Percentiles rank a stretch among this genome's conserved stretches.
These are phyloP conservation scores for Quercus phellos DNA, from an alignment of 331 rosid genomes.

Conservation along the genomic window DNA sequence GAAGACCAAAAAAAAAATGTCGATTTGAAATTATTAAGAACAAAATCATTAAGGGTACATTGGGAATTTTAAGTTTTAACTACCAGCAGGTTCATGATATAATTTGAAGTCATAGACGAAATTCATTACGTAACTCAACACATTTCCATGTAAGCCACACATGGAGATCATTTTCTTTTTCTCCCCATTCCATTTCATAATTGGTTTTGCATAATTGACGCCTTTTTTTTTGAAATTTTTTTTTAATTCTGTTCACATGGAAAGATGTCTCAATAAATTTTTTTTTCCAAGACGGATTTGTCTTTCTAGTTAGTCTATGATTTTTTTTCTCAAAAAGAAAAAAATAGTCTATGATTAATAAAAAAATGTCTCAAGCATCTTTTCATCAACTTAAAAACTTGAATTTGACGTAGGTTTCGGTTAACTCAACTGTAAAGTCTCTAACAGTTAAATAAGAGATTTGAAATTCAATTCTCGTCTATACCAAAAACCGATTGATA, in stretches of 20 bases:
- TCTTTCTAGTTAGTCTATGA: background rate
- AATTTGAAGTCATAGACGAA: background rate
- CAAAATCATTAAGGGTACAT: no score
- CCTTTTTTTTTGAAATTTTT: background rate
- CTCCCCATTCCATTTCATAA: background rate
- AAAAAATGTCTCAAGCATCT: background rate
- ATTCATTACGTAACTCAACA: background rate
- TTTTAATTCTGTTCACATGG: background rate
- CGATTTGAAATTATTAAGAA: no score
- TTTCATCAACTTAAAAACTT: background rate
- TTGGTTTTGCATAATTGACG: background rate
- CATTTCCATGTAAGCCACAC: background rate
- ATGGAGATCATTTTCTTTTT: background rate
- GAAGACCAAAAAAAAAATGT: no score
- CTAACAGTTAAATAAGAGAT: no score
- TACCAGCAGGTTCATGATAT: background rate
- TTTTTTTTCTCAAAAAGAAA: background rate
- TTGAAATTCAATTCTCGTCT: rapidly evolving
- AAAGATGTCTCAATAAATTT: background rate
- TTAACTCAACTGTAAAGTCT: no score
- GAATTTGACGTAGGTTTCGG: background rate
- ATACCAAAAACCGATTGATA: rapidly evolving
- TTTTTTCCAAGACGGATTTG: background rate
- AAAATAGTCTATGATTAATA: background rate
- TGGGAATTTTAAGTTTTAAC: no score